Evolutionary conservation across 345 rosid species (phyloP), one percentile per base, ranked within the genome.

Genomic region (Litchi chinensis): DNA sequence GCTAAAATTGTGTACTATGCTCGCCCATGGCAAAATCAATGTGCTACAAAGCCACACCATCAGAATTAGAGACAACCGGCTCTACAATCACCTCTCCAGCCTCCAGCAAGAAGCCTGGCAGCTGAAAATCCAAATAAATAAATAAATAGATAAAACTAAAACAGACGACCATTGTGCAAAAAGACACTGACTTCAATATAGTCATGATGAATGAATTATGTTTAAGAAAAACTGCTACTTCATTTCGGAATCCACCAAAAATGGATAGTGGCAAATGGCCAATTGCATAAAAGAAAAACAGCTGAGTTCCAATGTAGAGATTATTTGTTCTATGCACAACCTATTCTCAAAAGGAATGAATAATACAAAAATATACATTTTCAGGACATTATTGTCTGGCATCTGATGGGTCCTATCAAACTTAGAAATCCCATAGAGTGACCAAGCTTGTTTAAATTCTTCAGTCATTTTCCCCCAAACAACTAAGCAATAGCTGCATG

Each of bases 81-180:
- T 71, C 82, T 71, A 52, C 26, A 74, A 65, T 79, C 83, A 73
- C 79, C 76, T 67, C 79, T 78, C 77, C 74, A 70, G 59, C 80
- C 79, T 81, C 87, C 86, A 16, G 78, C 78, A 44, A 9, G 46
- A 68, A 70, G 79, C 82, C 88, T 81, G 85, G 64, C 28, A 13
- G 37, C 56, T 63, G 75, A 48, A 71, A 46, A 54, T 44, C n/a
- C 63, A 70, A 59, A 52, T 48, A 28, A 59, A 60, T 41, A 15
- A 56, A 57, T 10, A 32, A 64, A 68, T 6, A 72, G 8, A 4
- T 19, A 2, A 6, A 11, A 5, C 19, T 3, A 16, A 73, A 40
- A 5, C 21, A 48, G n/a, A 43, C 0, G 16, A 10, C 60, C n/a
- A 39, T 57, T 8, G 5, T 5, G n/a, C 8, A 18, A 70, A 24